Conservation (phyloP, 441 rosid genomes). For the Corymbia calophylla region DNA sequence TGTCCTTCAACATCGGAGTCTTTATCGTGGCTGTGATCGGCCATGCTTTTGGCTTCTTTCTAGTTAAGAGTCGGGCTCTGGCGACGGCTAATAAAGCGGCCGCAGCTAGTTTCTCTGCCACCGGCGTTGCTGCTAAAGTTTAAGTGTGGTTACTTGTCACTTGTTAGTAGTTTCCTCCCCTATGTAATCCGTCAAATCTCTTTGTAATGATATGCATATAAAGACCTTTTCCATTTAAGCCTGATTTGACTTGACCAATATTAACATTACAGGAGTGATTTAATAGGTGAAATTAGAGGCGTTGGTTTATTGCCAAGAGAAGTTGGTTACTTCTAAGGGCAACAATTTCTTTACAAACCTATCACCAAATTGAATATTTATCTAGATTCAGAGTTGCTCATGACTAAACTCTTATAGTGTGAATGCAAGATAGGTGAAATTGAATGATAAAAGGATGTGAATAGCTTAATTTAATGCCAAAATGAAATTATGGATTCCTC, state of each 20-base stretch:
- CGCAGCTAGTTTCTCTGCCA: background rate
- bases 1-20: constrained; percentile 59
- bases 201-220: background rate
- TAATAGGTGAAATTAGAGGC: background rate
- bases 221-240: background rate
- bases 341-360: background rate
- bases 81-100: background rate
- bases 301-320: background rate
- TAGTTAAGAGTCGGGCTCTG: constrained; percentile 27
- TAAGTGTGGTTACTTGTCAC: constrained; percentile 1
- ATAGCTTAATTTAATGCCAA: background rate
- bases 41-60: constrained; percentile 33
- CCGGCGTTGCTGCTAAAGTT: constrained; percentile 1
- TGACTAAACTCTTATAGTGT: background rate
- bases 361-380: background rate
- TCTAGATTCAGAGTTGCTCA: background rate
- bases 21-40: constrained; percentile 46
- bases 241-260: background rate
- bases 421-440: background rate
- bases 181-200: background rate
- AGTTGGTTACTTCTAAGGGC: background rate
- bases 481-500: background rate
- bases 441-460: background rate
- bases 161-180: background rate
- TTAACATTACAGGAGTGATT: background rate